Evolutionary conservation across 2,329 filamentous ascomycete species (phyloP).

Genomic region (Myriosclerotinia scirpicola): DNA sequence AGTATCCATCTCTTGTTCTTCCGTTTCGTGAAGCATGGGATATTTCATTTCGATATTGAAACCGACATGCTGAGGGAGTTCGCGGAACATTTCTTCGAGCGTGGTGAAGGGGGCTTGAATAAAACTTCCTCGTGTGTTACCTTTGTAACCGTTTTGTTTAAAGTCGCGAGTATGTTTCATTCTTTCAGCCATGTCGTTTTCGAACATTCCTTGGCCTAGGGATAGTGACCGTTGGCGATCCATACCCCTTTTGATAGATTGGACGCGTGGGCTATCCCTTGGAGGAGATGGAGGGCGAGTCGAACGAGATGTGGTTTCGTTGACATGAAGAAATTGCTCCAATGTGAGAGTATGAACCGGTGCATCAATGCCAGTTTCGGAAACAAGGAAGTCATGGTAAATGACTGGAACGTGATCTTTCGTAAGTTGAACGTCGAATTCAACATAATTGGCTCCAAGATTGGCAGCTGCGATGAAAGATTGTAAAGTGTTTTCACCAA

Average conservation of each 20-base stretch:
- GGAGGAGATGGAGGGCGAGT: slow-evolving; percentile 50
- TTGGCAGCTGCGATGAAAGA: slow-evolving; percentile 97
- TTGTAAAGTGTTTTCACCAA: slow-evolving; percentile 93
- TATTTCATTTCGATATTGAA: slow-evolving; percentile 99
- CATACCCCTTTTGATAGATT: slow-evolving; percentile 32
- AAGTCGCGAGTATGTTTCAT: slow-evolving; percentile 98
- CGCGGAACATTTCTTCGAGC: slow-evolving; percentile 85
- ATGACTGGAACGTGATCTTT: slow-evolving; percentile 98
- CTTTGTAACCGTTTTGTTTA: slow-evolving; percentile 93
- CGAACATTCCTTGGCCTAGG: slow-evolving; percentile 34
- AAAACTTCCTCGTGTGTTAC: slow-evolving; percentile 87
- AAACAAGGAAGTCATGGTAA: slow-evolving; percentile 97
- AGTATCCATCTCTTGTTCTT: slow-evolving; percentile 94
- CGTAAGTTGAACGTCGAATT: slow-evolving; percentile 92
- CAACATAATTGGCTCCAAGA: slow-evolving; percentile 74
- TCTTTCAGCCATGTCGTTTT: slow-evolving; percentile 60
- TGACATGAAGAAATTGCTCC: slow-evolving; percentile 90
- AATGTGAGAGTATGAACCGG: slow-evolving; percentile 93
- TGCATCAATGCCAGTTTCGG: slow-evolving; percentile 94
- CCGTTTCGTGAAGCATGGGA: slow-evolving; percentile 93
- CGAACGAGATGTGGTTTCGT: slow-evolving; percentile 49
- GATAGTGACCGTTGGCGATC: slow-evolving; percentile 42
- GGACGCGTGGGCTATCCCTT: slow-evolving; percentile 32
- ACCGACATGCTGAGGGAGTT: slow-evolving; percentile 77
- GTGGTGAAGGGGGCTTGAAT: slow-evolving; percentile 97